Evolutionary conservation across 164 flowering plant species (phyloP).

Genomic region (Paratinospora sagittata): DNA sequence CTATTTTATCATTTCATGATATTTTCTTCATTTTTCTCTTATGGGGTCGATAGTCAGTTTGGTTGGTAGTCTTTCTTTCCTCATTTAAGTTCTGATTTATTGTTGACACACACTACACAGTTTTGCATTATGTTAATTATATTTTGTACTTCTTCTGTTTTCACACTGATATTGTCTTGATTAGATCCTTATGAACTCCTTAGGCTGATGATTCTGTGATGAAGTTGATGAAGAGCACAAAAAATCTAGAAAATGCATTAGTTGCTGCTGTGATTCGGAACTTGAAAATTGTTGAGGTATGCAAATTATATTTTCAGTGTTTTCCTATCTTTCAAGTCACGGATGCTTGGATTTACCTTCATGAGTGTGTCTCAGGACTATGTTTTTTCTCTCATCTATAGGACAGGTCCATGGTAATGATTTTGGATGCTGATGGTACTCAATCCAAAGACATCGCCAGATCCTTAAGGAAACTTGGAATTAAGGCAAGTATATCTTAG

Average conservation of each 20-base stretch:
- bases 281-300: conserved; percentile 73
- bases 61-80: neutral
- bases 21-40: neutral
- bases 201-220: conserved; percentile 59
- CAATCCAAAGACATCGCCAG: conserved; percentile 88
- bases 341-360: conserved; percentile 4
- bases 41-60: neutral
- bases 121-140: too few relatives aligned
- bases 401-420: conserved; percentile 85
- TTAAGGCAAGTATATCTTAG: conserved; percentile 48
- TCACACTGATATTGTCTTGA: neutral
- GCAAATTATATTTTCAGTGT: conserved; percentile 14
- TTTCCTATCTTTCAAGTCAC: neutral
- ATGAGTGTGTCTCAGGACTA: conserved; percentile 19
- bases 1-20: neutral
- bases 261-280: conserved; percentile 68
- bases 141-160: neutral
- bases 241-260: conserved; percentile 61
- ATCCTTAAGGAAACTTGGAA: conserved; percentile 79
- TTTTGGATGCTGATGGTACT: conserved; percentile 89
- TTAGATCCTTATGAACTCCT: conserved; percentile 11
- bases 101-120: neutral
- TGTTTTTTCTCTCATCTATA: conserved; percentile 34
- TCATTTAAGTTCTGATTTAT: neutral
- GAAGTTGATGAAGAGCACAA: conserved; percentile 57